Evolutionary conservation across 2,329 filamentous ascomycete genomes (phyloP).

Genomic region (Colletotrichum horii): DNA sequence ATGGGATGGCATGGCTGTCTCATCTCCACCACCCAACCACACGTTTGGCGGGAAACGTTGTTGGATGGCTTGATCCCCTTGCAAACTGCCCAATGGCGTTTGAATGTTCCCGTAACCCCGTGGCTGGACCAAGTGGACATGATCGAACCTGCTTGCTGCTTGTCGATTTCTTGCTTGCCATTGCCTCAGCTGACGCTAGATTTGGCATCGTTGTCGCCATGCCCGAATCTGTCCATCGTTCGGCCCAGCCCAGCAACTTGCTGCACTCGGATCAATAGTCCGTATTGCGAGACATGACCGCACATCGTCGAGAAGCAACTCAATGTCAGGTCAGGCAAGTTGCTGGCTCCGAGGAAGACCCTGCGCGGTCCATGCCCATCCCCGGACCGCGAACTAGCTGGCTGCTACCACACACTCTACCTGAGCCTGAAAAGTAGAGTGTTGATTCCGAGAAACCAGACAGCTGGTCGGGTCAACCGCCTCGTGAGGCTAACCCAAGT

Average conservation of each 20-base stretch:
- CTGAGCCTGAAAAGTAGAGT: constrained; percentile 6
- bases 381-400: not conserved
- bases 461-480: constrained; percentile 11
- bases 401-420: constrained; percentile 1
- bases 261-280: constrained; percentile 17
- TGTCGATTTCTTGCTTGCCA: not conserved
- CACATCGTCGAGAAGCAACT: constrained; percentile 5
- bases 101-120: not conserved
- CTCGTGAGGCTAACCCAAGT: constrained; percentile 15
- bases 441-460: constrained; percentile 13
- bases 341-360: not conserved
- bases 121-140: constrained; percentile 6
- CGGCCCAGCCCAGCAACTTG: not conserved
- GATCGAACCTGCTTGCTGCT: not conserved
- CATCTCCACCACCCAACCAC: constrained; percentile 17
- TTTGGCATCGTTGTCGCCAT: constrained; percentile 1
- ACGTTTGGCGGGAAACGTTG: constrained; percentile 1
- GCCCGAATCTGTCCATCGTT: not conserved
- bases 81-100: constrained; percentile 5
- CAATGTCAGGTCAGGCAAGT: not conserved
- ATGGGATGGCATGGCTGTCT: constrained; percentile 12
- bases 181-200: constrained; percentile 16
- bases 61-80: constrained; percentile 1
- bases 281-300: constrained; percentile 13
- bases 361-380: constrained; percentile 5